Evolutionary conservation across 108 stramenopile species (phyloP).

Genomic region (Chaetoceros tenuissimus): DNA sequence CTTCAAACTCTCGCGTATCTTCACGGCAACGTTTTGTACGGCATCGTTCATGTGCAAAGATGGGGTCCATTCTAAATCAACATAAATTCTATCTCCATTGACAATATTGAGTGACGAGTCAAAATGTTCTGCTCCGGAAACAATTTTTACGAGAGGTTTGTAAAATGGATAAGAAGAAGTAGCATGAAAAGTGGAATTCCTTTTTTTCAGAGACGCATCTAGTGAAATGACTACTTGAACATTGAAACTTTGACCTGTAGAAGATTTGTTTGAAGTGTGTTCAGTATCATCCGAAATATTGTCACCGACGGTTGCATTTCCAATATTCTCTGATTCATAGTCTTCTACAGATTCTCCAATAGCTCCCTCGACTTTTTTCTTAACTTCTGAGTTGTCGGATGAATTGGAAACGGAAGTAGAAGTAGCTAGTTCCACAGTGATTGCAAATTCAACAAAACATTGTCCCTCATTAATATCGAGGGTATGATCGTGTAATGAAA

Average conservation of each 20-base stretch:
- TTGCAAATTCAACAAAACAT: conserved; percentile 57
- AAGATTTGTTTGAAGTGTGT: conserved; percentile 1
- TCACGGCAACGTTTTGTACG: conserved; percentile 72
- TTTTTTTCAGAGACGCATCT: conserved; percentile 65
- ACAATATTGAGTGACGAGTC: conserved; percentile 52
- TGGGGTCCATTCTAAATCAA: conserved; percentile 87
- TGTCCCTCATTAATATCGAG: conserved; percentile 66
- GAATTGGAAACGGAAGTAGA: background rate
- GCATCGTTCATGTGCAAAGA: conserved; percentile 76
- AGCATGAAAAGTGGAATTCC: conserved; percentile 16
- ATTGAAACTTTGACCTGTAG: background rate
- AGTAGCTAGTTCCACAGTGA: conserved; percentile 30
- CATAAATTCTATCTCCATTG: conserved; percentile 53
- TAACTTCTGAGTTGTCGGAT: conserved; percentile 4
- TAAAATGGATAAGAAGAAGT: conserved; percentile 62
- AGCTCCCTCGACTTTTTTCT: background rate
- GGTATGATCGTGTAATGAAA: conserved; percentile 44
- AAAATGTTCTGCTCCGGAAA: conserved; percentile 45
- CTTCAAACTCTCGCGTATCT: conserved; percentile 66
- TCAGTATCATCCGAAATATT: background rate
- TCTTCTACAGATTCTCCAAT: conserved; percentile 4
- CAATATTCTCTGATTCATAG: conserved; percentile 1
- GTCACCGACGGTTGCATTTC: conserved; percentile 3
- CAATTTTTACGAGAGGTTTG: conserved; percentile 57
- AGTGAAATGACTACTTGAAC: conserved; percentile 39